Evolutionary conservation across 2,329 filamentous ascomycete species (phyloP), one percentile per base, ranked within the genome.

Genomic region (Botrytis medusae): DNA sequence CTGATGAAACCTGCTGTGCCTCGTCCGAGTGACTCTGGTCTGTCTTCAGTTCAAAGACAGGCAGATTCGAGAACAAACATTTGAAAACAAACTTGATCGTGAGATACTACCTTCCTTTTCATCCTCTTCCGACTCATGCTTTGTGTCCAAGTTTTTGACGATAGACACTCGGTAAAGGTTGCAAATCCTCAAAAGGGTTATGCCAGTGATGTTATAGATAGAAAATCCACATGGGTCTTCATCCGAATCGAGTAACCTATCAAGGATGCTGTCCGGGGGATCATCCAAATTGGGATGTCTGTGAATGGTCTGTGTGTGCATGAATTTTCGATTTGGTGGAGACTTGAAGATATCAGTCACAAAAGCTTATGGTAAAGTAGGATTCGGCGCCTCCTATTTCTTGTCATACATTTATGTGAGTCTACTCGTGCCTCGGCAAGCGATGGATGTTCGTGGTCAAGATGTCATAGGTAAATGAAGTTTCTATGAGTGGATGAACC

Each of bases 61-160:
- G 25, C 5, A 40, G 64, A 40, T 37, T 54, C 46, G 51, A 67
- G 25, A 29, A 29, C 46, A 14, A 54, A 40, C 16, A 40, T 42
- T 32, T 40, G 25, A 34, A 68, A 42, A 57, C 34, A 9, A 32
- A 37, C 22, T 54, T 34, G 40, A 29, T 4, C 29, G 20, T 29
- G 59, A 61, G 44, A 64, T 71, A 71, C 57, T 8, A 71, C 44
- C 69, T 64, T 71, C 59, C 59, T 71, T 64, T 63, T 48, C 63
- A 67, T 67, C 44, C 22, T 67, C 63, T 67, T 12, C 34, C 44
- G 29, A 16, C 64, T 67, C 32, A 40, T 48, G 64, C 32, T 67
- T 22, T n/a, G 32, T 67, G 46, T 40, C 46, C 64, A 40, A n/a
- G 32, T 16, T 68, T 25, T 48, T 62, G n/a, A 63, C 51, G 22